Evolutionary conservation across 163 green algal genomes (phyloP).

Genomic region (Scenedesmus sp.): DNA sequence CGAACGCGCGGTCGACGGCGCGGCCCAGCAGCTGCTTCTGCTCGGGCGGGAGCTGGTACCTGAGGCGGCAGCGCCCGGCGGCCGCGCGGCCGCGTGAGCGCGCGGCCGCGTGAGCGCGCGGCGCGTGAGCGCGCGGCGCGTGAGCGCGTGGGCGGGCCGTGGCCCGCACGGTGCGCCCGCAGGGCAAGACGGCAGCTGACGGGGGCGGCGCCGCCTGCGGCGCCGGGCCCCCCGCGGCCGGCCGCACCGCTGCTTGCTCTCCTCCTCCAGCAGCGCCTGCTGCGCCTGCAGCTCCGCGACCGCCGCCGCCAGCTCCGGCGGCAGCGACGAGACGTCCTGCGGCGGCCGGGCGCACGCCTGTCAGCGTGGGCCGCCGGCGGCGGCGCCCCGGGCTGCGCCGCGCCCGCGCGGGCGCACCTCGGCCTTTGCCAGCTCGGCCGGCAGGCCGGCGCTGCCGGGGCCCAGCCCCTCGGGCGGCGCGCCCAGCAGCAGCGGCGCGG

Average conservation of each 20-base stretch:
- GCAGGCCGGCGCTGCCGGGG: constrained; percentile 25
- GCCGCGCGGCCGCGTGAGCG: too few species aligned
- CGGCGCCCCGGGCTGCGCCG: too few species aligned
- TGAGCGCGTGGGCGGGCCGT: too few species aligned
- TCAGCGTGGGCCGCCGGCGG: too few species aligned
- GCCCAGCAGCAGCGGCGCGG: constrained; percentile 71
- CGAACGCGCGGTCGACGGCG: constrained; percentile 56
- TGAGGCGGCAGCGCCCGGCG: not conserved
- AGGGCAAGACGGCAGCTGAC: too few species aligned
- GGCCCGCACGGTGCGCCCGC: too few species aligned
- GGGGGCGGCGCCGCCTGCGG: too few species aligned
- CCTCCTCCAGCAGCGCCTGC: constrained; percentile 43
- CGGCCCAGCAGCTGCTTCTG: constrained; percentile 29
- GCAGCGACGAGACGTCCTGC: constrained; percentile 14
- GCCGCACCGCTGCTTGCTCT: constrained; percentile 25
- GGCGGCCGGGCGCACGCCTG: too few species aligned
- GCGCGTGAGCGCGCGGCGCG: too few species aligned
- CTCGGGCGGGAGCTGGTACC: constrained; percentile 36
- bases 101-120: too few species aligned
- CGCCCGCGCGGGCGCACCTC: constrained; percentile 1
- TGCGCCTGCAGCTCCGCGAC: constrained; percentile 36
- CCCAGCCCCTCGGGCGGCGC: constrained; percentile 33
- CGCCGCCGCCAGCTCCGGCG: constrained; percentile 36
- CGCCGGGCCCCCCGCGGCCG: too few species aligned
- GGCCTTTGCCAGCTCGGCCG: not conserved